phyloP scores from a whole-genome alignment of 2,329 filamentous ascomycete genomes.

The Zymoseptoria pseudotritici region DNA sequence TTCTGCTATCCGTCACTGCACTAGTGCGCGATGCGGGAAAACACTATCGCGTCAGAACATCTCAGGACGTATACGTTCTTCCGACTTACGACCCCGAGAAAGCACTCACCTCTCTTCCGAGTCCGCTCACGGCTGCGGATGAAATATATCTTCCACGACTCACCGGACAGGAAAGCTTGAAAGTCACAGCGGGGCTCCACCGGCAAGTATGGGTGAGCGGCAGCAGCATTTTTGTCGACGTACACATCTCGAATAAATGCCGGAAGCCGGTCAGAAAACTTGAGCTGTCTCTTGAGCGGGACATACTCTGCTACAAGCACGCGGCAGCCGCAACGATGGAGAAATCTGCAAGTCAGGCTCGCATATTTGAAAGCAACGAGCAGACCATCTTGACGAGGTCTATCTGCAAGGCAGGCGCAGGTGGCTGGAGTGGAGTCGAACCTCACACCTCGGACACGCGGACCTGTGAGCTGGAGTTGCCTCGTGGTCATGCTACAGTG shows the following conservation, averaged over 20 bases:
- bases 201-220: conserved; percentile 54
- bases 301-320: conserved; percentile 46
- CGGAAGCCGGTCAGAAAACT: conserved; percentile 44
- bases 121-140: conserved; percentile 44
- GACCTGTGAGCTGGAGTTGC: conserved; percentile 44
- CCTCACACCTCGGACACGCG: conserved; percentile 40
- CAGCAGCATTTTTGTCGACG: conserved; percentile 47
- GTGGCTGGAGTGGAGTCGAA: conserved; percentile 43
- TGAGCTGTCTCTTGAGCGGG: conserved; percentile 46
- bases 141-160: conserved; percentile 38
- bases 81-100: conserved; percentile 52
- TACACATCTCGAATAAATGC: conserved; percentile 45
- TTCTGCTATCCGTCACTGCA: conserved; percentile 42
- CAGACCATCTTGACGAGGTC: conserved; percentile 40
- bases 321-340: conserved; percentile 41
- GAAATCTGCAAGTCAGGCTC: conserved; percentile 43
- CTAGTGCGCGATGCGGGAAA: conserved; percentile 42
- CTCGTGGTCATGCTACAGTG: conserved; percentile 45
- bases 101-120: conserved; percentile 46
- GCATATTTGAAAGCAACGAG: conserved; percentile 47
- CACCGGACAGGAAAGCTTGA: conserved; percentile 37
- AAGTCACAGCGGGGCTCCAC: conserved; percentile 47
- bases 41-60: conserved; percentile 44
- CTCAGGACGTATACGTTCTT: conserved; percentile 44
- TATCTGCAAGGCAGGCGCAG: conserved; percentile 35